A percentile compares a stretch with the other conserved stretches of the same genome.
Evolutionary conservation across 208 protist species (phyloP).

Genomic region (Acanthamoeba royreba): DNA sequence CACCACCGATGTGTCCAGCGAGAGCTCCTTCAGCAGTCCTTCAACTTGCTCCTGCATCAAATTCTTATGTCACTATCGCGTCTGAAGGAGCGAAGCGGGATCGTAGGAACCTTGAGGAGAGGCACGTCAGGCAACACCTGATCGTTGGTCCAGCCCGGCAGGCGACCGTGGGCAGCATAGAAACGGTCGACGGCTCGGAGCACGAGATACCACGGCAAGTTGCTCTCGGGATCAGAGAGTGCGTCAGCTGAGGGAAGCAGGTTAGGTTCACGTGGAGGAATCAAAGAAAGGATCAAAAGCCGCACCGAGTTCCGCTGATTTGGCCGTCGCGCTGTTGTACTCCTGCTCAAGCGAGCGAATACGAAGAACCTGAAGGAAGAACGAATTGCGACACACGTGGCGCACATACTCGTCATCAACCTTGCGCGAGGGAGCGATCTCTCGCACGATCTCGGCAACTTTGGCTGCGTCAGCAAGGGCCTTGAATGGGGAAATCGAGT

Average conservation of each 20-base stretch:
- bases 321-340: constrained; percentile 37
- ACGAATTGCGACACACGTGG: constrained; percentile 65
- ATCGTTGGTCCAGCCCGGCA: constrained; percentile 65
- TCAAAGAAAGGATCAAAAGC: background rate
- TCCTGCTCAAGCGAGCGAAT: constrained; percentile 67
- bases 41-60: background rate
- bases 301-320: background rate
- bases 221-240: constrained; percentile 31
- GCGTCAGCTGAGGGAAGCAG: background rate
- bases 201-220: constrained; percentile 72
- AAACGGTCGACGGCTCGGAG: constrained; percentile 79
- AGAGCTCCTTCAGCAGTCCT: constrained; percentile 32
- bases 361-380: constrained; percentile 55
- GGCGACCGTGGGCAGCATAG: constrained; percentile 47
- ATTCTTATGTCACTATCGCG: too few relatives aligned
- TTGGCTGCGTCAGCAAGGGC: constrained; percentile 41
- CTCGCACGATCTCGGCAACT: constrained; percentile 27
- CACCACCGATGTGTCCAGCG: constrained; percentile 18
- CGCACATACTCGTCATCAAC: constrained; percentile 58
- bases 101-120: too few relatives aligned
- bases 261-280: background rate
- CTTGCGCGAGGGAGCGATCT: background rate
- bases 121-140: constrained; percentile 64
- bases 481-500: background rate
- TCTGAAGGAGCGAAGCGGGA: too few relatives aligned